phyloP scores from a whole-genome alignment of 108 stramenopile genomes.

The Nannochloropsis oceanica region DNA sequence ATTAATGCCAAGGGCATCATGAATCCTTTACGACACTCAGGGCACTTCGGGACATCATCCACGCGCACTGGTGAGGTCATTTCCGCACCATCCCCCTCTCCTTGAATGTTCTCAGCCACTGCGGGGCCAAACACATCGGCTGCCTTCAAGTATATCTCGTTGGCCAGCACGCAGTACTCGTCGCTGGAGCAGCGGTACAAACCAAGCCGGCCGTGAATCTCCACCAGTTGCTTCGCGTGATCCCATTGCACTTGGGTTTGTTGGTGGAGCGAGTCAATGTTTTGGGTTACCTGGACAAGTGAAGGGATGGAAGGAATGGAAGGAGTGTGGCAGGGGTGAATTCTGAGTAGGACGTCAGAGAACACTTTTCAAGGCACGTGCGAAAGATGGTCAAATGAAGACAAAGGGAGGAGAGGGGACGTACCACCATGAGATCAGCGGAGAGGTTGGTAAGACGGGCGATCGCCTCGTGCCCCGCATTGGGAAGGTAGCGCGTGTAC shows the following conservation, averaged over 20 bases:
- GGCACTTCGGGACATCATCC: neutral
- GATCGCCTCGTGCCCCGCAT: slow-evolving; percentile 24
- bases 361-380: no score
- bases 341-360: no score
- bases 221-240: slow-evolving; percentile 3
- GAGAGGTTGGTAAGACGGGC: neutral
- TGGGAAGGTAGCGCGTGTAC: slow-evolving; percentile 2
- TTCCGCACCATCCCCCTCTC: neutral
- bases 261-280: slow-evolving; percentile 6
- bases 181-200: slow-evolving; percentile 12
- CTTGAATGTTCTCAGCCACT: neutral
- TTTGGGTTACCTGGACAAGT: slow-evolving; percentile 3
- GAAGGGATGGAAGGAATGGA: no score
- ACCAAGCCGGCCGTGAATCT: slow-evolving; percentile 26
- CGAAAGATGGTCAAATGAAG: no score
- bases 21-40: neutral
- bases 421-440: neutral
- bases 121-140: neutral
- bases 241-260: slow-evolving; percentile 2
- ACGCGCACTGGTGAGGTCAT: neutral
- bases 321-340: no score
- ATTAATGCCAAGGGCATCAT: slow-evolving; percentile 16
- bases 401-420: no score
- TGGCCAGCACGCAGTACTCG: neutral
- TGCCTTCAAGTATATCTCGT: neutral